These are phyloP conservation scores for Groenewaldozyma salmanticensis DNA, from an alignment of 805 yeast genomes.

Conservation along the genomic window DNA sequence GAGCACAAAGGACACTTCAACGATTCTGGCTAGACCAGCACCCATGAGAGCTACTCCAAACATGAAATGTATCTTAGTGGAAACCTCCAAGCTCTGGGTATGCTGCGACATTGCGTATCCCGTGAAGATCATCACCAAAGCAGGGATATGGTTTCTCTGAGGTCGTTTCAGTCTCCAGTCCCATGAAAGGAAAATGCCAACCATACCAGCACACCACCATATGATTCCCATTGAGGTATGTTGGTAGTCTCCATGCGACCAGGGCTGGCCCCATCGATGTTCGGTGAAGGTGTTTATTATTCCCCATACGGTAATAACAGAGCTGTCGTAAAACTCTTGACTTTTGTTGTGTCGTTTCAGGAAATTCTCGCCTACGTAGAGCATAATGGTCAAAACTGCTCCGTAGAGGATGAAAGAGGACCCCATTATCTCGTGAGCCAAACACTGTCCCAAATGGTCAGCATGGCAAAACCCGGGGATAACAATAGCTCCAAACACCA, in stretches of 20 bases:
- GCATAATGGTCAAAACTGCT: constrained; percentile 51
- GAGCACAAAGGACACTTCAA: constrained; percentile 73
- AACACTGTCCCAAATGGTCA: constrained; percentile 82
- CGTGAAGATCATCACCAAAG: constrained; percentile 71
- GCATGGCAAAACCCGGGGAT: constrained; percentile 77
- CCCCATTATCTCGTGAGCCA: constrained; percentile 98
- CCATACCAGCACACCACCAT: constrained; percentile 91
- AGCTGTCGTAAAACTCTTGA: constrained; percentile 80
- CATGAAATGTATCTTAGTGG: constrained; percentile 80
- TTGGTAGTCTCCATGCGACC: constrained; percentile 92
- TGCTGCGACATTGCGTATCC: constrained; percentile 96
- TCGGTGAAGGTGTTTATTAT: constrained; percentile 91
- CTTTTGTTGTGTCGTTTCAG: constrained; percentile 38
- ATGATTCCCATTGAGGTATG: constrained; percentile 94
- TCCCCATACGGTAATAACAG: constrained; percentile 82
- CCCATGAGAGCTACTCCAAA: constrained; percentile 74
- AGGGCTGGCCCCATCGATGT: constrained; percentile 90
- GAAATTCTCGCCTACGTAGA: constrained; percentile 59
- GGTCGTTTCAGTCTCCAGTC: constrained; percentile 36
- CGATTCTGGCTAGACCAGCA: constrained; percentile 67
- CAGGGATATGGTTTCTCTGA: constrained; percentile 69
- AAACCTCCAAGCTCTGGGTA: constrained; percentile 60
- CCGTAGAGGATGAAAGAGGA: constrained; percentile 78
- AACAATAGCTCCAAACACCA: constrained; percentile 73
- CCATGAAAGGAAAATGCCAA: constrained; percentile 71